Evolutionary conservation across 1,284 basidiomycete species (phyloP).

Genomic region (Malassezia cuniculi): DNA sequence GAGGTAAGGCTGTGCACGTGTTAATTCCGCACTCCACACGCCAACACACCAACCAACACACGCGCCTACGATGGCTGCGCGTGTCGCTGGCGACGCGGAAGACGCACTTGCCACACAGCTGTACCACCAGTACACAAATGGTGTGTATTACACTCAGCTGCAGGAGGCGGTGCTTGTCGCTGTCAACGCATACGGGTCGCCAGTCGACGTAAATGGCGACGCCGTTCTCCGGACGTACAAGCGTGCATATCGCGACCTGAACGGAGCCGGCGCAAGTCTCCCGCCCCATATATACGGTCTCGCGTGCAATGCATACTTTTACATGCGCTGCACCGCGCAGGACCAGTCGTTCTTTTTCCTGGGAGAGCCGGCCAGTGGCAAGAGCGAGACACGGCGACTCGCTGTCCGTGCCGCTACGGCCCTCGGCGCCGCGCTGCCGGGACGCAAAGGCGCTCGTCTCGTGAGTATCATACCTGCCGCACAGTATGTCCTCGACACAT

Average conservation of each 20-base stretch:
- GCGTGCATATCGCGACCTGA: conserved; percentile 31
- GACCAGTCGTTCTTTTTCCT: conserved; percentile 63
- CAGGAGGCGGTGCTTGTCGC: conserved; percentile 38
- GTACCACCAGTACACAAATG: conserved; percentile 13
- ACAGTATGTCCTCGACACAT: conserved; percentile 85
- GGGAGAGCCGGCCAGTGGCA: conserved; percentile 83
- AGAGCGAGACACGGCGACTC: conserved; percentile 78
- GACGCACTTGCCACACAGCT: conserved; percentile 10
- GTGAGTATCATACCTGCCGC: conserved; percentile 61
- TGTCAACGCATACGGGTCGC: conserved; percentile 35
- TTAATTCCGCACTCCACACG: no score
- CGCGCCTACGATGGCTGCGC: no score
- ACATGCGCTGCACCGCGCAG: conserved; percentile 83
- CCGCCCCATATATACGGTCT: conserved; percentile 77
- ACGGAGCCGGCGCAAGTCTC: conserved; percentile 37
- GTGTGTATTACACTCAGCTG: conserved; percentile 29
- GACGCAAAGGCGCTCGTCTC: conserved; percentile 64
- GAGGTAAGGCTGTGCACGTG: no score
- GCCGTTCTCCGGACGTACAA: conserved; percentile 37
- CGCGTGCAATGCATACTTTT: conserved; percentile 82
- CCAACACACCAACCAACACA: no score
- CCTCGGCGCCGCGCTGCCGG: conserved; percentile 70
- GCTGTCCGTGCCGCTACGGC: conserved; percentile 79
- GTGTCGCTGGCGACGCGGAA: conserved; percentile 1
- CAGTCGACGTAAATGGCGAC: conserved; percentile 38